Base-by-base conservation (phyloP, 2,329 filamentous ascomycete genomes). In the Lasiodiplodia hormozganensis region DNA sequence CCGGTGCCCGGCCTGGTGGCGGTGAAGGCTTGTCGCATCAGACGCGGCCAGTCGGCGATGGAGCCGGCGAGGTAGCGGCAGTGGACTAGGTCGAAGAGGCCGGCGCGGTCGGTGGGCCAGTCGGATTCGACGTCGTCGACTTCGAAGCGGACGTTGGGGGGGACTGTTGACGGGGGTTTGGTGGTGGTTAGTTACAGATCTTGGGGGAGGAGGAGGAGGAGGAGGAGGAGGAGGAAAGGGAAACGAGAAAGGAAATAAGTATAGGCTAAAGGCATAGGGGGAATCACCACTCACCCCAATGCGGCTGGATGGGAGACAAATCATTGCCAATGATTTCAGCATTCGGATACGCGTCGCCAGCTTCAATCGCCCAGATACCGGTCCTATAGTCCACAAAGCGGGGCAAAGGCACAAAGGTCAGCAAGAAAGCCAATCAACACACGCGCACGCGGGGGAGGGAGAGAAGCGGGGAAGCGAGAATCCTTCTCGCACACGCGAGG, bases 231-330 rank as follows among this genome's bases (percentile, higher is more conserved):
- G 28, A 12, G 28, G 25, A n/a, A n/a, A 40, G 40, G 40, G 3
- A 7, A 7, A 18, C 1, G 14, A n/a, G 16, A 16, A 18, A 7
- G 2, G 40, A 21, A 21, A n/a, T 2, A 3, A 47, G 40, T 16
- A 8, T 18, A 47, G 8, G 7, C 16, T 18, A n/a, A 21, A 21
- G 10, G n/a, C 3, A 8, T 6, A 16, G 6, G n/a, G 43, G 18
- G n/a, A n/a, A n/a, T n/a, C n/a, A 28, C 31, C 31, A 38, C 31
- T 40, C 25, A 57, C 54, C 54, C 77, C 83, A 79, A 43, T 77
- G 77, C 2, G 84, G 84, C 71, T 87, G 84, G 53, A 84, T 82
- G 18, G 83, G 83, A 66, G 79, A 83, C 5, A 87, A 78, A 70
- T 87, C 85, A 69, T 74, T 81, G 7, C 77, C 78, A 14, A 80